Base-by-base conservation (phyloP, 129 eudicot genomes). In the Cynara cardunculus region DNA sequence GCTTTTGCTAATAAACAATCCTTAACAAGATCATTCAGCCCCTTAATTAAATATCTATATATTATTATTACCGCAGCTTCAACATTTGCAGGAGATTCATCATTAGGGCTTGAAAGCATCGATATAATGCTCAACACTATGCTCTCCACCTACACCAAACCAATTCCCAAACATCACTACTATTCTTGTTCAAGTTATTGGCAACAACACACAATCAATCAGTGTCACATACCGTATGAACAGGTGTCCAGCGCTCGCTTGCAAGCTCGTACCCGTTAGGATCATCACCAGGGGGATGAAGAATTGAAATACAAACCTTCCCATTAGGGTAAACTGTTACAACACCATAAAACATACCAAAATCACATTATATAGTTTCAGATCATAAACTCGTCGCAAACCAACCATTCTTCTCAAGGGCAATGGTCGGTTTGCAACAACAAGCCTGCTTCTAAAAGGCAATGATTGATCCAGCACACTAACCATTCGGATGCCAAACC, bases 401-500 rank as follows among this genome's bases (percentile, higher is more conserved):
- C 30, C 22, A 35, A 18, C 32, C 27, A n/a, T 25, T 16, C 32
- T 9, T 9, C n/a, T 53, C 56, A 11, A 13, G 16, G 3, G 13
- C 59, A 46, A 46, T 46, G 59, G 62, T 49, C 1, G 61, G 61
- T 0, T 46, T 46, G 19, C 61, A 44, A 44, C 56, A 44, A 44
- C 2, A 44, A 44, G 1, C 19, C 2, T 21, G 21, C 18, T 53
- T 16, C 8, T 2, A 53, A 53, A 53, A 53, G 64, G 21, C 64
- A 16, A 53, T 18, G 31, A 71, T 19, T 18, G 31, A 71, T 19
- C n/a, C 2, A 25, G 73, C 13, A 53, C 37, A 82, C 91, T 74
- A 76, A 88, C 92, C 94, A 32, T 90, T 90, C 1, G 92, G 94
- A 82, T 90, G 94, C 94, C 94, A 86, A 76, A 90, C 86, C 72